A percentile compares a stretch with the other conserved stretches of the same genome.
Evolutionary conservation across 2,329 filamentous ascomycete genomes (phyloP).

Genomic region (Zasmidium angulare): DNA sequence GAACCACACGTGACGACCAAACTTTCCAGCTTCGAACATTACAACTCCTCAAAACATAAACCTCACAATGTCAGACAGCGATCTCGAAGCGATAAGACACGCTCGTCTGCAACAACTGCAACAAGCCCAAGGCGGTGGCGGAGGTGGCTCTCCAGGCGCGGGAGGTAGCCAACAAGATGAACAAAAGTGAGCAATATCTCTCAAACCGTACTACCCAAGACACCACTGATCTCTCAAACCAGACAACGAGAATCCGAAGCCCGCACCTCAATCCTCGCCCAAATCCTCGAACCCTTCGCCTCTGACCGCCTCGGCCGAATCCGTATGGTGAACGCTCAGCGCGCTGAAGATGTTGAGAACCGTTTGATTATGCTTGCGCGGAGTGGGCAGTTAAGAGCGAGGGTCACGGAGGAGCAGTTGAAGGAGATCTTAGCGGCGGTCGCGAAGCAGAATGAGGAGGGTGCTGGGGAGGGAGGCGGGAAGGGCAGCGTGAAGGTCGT

Average conservation of each 20-base stretch:
- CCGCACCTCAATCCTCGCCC: constrained; percentile 74
- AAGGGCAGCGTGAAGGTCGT: constrained; percentile 82
- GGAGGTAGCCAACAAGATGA: constrained; percentile 56
- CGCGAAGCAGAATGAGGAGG: constrained; percentile 68
- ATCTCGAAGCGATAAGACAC: constrained; percentile 78
- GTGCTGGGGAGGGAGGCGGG: constrained; percentile 39
- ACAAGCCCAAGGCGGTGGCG: constrained; percentile 55
- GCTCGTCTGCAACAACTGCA: constrained; percentile 93
- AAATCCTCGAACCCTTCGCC: constrained; percentile 93
- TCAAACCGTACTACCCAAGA: constrained; percentile 34
- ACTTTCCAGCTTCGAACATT: background rate
- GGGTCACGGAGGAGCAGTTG: constrained; percentile 89
- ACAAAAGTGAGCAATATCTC: constrained; percentile 51
- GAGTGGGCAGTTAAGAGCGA: constrained; percentile 78
- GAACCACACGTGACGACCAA: background rate
- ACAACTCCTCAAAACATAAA: background rate
- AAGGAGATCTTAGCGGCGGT: constrained; percentile 87
- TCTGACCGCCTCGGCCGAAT: constrained; percentile 92
- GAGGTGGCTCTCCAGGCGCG: constrained; percentile 40
- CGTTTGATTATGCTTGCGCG: constrained; percentile 87
- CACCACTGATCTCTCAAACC: constrained; percentile 7
- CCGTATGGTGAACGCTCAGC: constrained; percentile 89
- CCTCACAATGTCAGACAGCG: constrained; percentile 60
- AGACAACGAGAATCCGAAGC: constrained; percentile 61
- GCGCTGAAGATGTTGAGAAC: constrained; percentile 88